Conservation (phyloP, 2,329 filamentous ascomycete species). For the Paraphoma chrysanthemicola region DNA sequence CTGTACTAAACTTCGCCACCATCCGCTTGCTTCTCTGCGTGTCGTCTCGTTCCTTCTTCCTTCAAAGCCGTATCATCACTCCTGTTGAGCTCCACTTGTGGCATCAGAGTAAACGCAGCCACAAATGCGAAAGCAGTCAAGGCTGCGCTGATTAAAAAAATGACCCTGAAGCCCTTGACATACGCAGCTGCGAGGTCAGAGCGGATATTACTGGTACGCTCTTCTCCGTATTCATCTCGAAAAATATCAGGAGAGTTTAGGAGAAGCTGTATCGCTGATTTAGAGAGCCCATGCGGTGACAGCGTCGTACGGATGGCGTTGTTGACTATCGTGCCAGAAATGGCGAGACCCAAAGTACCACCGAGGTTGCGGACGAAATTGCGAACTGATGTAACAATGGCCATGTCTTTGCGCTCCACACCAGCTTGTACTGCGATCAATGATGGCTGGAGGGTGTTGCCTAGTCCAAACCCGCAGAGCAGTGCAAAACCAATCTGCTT, state of each 20-base stretch:
- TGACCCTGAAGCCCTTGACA: constrained; percentile 19
- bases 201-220: constrained; percentile 12
- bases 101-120: constrained; percentile 25
- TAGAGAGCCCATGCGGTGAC: constrained; percentile 12
- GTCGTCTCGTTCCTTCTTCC: constrained; percentile 21
- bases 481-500: constrained; percentile 27
- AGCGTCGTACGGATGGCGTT: constrained; percentile 20
- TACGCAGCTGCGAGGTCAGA: constrained; percentile 18
- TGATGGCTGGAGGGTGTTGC: constrained; percentile 60
- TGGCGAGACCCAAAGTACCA: constrained; percentile 64
- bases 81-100: constrained; percentile 22
- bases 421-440: constrained; percentile 65
- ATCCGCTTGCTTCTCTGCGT: constrained; percentile 8
- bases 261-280: constrained; percentile 15
- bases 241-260: constrained; percentile 22
- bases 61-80: constrained; percentile 25
- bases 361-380: constrained; percentile 70
- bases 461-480: constrained; percentile 48
- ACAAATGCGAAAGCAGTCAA: constrained; percentile 23
- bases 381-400: constrained; percentile 67
- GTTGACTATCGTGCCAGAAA: constrained; percentile 47
- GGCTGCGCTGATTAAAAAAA: constrained; percentile 24
- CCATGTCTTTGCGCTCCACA: constrained; percentile 61
- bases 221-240: constrained; percentile 3
- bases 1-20: neutral